phyloP scores from a whole-genome alignment of 495 filamentous ascomycete species.

The Penicillium odoratum region DNA sequence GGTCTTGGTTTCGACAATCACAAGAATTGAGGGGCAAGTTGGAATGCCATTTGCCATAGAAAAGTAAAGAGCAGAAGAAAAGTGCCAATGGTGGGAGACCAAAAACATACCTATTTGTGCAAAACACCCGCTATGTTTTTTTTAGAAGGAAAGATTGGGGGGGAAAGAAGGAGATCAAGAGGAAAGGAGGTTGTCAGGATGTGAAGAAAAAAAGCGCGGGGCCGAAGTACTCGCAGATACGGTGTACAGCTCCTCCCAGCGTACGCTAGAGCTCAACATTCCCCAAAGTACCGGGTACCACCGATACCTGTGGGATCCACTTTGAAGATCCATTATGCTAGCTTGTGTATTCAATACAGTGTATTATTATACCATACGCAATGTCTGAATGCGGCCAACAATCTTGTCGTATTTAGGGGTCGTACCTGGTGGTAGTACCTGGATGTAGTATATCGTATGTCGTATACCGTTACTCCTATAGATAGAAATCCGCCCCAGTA shows the following conservation, averaged over 20 bases:
- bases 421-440: no score
- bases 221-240: slow-evolving; percentile 35
- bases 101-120: slow-evolving; percentile 22
- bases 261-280: slow-evolving; percentile 25
- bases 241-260: slow-evolving; percentile 33
- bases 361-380: neutral
- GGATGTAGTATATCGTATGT: neutral
- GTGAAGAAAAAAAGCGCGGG: slow-evolving; percentile 24
- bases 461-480: neutral
- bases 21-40: slow-evolving; percentile 5
- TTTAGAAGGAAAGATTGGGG: slow-evolving; percentile 18
- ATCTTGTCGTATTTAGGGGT: no score
- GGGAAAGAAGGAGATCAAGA: slow-evolving; percentile 21
- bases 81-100: slow-evolving; percentile 7
- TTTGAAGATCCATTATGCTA: slow-evolving; percentile 2
- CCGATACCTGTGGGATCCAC: slow-evolving; percentile 17
- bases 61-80: slow-evolving; percentile 8
- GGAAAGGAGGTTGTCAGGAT: slow-evolving; percentile 24
- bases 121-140: slow-evolving; percentile 17
- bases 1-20: neutral
- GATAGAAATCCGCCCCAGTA: neutral
- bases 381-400: no score
- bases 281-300: slow-evolving; percentile 33
- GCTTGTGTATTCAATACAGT: neutral
- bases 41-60: slow-evolving; percentile 7